These are phyloP conservation scores for Rhizopogon rudus DNA, from an alignment of 768 basidiomycete genomes.

Conservation along the genomic window DNA sequence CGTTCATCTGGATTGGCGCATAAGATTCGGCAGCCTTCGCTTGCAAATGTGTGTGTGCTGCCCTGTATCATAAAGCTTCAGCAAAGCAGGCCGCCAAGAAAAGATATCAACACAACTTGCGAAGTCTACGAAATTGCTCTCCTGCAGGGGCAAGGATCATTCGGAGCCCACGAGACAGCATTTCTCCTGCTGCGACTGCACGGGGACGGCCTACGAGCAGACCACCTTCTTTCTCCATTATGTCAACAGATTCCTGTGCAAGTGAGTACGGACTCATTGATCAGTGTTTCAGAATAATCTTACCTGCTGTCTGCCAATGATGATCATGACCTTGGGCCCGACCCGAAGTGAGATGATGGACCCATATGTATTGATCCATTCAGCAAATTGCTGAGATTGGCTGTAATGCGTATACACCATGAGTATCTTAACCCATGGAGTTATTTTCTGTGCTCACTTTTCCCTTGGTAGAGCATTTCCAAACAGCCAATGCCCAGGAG, in stretches of 20 bases:
- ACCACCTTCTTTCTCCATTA: constrained; percentile 66
- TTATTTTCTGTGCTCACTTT: constrained; percentile 15
- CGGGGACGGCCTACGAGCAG: constrained; percentile 49
- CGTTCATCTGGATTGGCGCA: constrained; percentile 40
- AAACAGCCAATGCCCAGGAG: constrained; percentile 29
- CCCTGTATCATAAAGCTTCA: constrained; percentile 26
- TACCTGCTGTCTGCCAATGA: constrained; percentile 34
- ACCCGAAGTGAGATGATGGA: constrained; percentile 54
- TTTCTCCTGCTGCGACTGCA: constrained; percentile 55
- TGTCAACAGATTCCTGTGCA: constrained; percentile 50
- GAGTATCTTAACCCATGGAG: not conserved
- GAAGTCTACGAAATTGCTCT: constrained; percentile 56
- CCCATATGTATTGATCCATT: constrained; percentile 58
- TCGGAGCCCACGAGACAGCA: constrained; percentile 53
- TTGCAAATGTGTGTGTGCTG: constrained; percentile 55
- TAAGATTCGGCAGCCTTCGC: constrained; percentile 47
- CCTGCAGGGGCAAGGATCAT: constrained; percentile 52
- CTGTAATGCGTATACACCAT: constrained; percentile 3
- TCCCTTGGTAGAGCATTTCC: constrained; percentile 21
- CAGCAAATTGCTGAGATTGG: constrained; percentile 41
- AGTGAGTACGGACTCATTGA: not conserved
- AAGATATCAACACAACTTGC: constrained; percentile 35
- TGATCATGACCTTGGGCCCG: constrained; percentile 32
- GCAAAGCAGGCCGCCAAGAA: not conserved
- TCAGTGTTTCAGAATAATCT: not conserved